Evolutionary conservation across 257 asterid genomes (phyloP).

Genomic region (Vinca minor): DNA sequence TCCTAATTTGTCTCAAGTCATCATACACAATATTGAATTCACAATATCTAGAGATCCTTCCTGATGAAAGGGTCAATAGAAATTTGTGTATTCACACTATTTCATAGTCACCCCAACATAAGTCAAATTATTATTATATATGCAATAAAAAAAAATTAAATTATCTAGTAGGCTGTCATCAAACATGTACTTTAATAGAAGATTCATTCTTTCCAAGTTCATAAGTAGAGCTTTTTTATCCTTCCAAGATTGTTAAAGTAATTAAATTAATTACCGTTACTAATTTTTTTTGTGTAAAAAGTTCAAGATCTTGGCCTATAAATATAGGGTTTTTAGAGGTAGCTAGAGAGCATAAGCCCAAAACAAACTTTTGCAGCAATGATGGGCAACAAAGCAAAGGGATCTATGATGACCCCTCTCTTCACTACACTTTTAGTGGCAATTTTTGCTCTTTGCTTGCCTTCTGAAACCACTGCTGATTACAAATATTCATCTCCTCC

Average conservation of each 20-base stretch:
- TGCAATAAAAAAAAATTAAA: too few species aligned
- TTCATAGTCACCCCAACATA: neutral
- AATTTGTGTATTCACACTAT: slow-evolving; percentile 1
- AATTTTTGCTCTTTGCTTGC: slow-evolving; percentile 13
- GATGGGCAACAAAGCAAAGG: slow-evolving; percentile 13
- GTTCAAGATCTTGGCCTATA: slow-evolving; percentile 1
- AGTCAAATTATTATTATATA: neutral
- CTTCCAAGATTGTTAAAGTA: neutral
- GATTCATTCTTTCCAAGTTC: neutral
- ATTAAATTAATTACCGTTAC: neutral
- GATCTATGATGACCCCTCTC: slow-evolving; percentile 14
- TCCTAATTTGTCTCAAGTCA: too few species aligned
- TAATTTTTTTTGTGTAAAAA: neutral
- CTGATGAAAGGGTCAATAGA: neutral
- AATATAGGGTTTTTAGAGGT: neutral
- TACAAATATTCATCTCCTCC: too few species aligned
- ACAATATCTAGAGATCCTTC: too few species aligned
- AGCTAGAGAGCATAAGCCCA: neutral
- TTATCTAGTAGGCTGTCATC: neutral
- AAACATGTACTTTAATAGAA: neutral
- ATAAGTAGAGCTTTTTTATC: neutral
- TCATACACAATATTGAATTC: too few species aligned
- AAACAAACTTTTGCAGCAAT: neutral
- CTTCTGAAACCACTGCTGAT: too few species aligned
- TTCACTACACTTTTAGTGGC: slow-evolving; percentile 13